phyloP scores from a whole-genome alignment of 1,284 basidiomycete species.

The Marasmius fiardii region DNA sequence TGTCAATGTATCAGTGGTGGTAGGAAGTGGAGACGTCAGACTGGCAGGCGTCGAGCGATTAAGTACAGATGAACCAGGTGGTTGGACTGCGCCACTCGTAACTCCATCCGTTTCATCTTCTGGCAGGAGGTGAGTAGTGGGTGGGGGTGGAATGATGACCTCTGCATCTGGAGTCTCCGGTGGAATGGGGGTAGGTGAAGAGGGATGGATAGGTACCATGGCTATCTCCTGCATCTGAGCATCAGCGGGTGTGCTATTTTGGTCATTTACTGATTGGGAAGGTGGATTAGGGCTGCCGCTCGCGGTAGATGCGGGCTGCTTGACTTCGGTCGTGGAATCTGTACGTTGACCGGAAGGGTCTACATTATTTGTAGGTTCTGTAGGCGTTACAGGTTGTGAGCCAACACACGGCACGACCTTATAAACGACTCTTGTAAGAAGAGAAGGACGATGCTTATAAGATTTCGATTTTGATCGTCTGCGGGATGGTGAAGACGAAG shows the following conservation, averaged over 20 bases:
- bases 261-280: not conserved
- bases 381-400: constrained; percentile 10
- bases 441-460: constrained; percentile 18
- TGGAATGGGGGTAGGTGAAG: constrained; percentile 14
- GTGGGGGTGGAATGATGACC: constrained; percentile 52
- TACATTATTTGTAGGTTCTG: not conserved
- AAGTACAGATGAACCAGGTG: constrained; percentile 43
- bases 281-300: not conserved
- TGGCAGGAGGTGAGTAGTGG: constrained; percentile 43
- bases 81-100: constrained; percentile 53
- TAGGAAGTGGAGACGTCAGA: not conserved
- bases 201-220: not conserved
- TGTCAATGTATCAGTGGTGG: constrained; percentile 19
- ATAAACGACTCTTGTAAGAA: constrained; percentile 25
- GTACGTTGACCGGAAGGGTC: constrained; percentile 2
- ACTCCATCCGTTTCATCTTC: constrained; percentile 53
- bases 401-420: constrained; percentile 28
- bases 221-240: not conserved
- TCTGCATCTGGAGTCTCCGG: constrained; percentile 25
- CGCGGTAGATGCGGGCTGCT: not conserved
- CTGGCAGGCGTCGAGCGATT: constrained; percentile 14
- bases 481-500: constrained; percentile 23
- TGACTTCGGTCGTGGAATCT: not conserved
- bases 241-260: not conserved
- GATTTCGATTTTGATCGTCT: constrained; percentile 25